Base-by-base conservation (phyloP, 768 basidiomycete species). In the Termitomyces sp. region DNA sequence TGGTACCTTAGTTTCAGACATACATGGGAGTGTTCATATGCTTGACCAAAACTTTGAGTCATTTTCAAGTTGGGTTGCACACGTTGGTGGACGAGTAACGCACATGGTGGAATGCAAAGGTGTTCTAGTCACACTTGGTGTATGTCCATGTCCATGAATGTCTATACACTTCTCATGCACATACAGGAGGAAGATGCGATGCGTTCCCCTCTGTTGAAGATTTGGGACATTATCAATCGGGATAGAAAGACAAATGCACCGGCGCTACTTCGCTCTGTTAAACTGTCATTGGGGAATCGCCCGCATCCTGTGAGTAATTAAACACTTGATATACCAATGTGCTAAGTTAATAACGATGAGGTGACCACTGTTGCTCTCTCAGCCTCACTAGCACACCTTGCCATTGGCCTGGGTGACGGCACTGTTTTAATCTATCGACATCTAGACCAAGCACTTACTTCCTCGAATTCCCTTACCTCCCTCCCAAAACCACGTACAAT, bases 401-500 rank as follows among this genome's bases (percentile, higher is more conserved):
- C 95, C 6, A 83, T 98, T 42, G 97, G 95, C 15, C 82, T 98
- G n/a, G 94, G 87, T 6, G 95, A 98, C 67, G 97, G 97, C 27
- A 91, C 91, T 0, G 95, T 97, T 16, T 79, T 98, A 9, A 78
- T 97, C 16, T 96, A 93, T 69, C 86, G 93, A 7, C 93, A 98
- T 67, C 78, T 98, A 20, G 89, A 95, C 69, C 95, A 98, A 69
- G 94, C 94, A 1, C 78, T 96, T 36, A 81, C 87, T 3, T 84
- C 91, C 48, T 84, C 87, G 12, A 73, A 79, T 18, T 81, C 89
- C 5, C 75, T 93, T 12, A 87, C 87, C 13, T 72, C 87, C 6
- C 73, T 98, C n/a, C 94, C 94, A 0, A 98, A 97, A 75, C 82
- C 89, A 11, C 86, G 91, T 24, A 80, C 86, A 0, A 77, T 98